Conservation (phyloP, 139 green algal species). For the Chlorella sorokiniana region DNA sequence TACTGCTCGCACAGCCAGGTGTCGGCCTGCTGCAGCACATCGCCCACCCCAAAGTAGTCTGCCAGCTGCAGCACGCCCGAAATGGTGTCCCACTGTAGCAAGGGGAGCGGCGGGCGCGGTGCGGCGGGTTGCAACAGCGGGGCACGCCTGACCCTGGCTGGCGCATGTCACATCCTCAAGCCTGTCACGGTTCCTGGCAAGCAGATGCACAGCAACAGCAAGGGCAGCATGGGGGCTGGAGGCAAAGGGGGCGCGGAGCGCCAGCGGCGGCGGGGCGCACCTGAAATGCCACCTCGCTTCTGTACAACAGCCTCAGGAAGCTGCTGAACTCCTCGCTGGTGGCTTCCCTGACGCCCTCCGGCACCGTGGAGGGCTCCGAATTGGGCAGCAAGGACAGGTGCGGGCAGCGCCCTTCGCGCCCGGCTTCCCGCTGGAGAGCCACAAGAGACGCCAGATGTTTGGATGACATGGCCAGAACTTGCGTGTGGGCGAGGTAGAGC, state of each 20-base stretch:
- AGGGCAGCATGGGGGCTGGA: no score
- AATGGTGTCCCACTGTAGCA: conserved; percentile 12
- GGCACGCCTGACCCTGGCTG: no score
- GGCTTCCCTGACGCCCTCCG: background rate
- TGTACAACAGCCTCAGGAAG: background rate
- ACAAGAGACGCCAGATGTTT: background rate
- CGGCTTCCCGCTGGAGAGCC: background rate
- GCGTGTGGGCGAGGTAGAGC: background rate
- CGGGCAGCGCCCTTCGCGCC: background rate
- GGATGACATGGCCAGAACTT: background rate
- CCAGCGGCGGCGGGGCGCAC: no score
- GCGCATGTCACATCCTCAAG: no score
- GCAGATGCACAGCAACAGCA: no score
- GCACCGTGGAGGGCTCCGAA: background rate
- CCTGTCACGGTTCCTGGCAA: no score
- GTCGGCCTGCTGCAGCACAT: background rate
- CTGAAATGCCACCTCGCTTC: no score
- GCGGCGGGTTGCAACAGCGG: background rate
- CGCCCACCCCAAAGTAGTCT: conserved; percentile 12
- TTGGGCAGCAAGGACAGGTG: background rate
- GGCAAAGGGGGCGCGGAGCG: no score
- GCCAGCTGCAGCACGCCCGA: background rate
- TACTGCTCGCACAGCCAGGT: conserved; percentile 20
- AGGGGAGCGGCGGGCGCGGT: background rate
- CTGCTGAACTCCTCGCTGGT: background rate